Evolutionary conservation across 495 filamentous ascomycete genomes (phyloP).

Genomic region (Talaromyces ruber): DNA sequence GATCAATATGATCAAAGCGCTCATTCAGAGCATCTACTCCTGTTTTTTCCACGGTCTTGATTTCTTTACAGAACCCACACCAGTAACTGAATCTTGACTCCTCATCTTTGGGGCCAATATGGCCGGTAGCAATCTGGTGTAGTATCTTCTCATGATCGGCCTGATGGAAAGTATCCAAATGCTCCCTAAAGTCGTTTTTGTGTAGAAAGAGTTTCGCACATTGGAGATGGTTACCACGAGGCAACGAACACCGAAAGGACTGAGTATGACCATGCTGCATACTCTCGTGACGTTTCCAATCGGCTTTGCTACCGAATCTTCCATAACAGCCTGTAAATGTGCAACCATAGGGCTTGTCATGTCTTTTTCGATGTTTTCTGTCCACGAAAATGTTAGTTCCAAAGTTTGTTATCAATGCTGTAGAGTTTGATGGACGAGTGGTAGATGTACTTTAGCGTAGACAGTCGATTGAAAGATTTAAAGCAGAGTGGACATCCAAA

Average conservation of each 20-base stretch:
- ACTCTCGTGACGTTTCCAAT: constrained; percentile 95
- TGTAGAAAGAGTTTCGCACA: constrained; percentile 52
- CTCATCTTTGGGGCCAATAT: constrained; percentile 57
- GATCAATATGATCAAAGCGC: constrained; percentile 80
- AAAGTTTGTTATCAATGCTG: not conserved
- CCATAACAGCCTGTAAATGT: constrained; percentile 68
- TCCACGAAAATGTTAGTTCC: not conserved
- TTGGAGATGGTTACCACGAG: constrained; percentile 8
- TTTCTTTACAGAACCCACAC: constrained; percentile 76
- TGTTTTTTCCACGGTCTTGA: constrained; percentile 45
- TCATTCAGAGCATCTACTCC: constrained; percentile 59
- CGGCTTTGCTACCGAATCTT: constrained; percentile 83
- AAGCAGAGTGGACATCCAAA: not conserved
- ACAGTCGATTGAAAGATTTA: constrained; percentile 7
- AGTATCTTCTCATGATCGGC: constrained; percentile 32
- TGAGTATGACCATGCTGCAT: constrained; percentile 73
- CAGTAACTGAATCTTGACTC: constrained; percentile 56
- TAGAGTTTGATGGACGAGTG: not conserved
- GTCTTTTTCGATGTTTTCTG: constrained; percentile 85
- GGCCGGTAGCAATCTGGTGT: constrained; percentile 37
- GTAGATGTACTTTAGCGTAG: not conserved
- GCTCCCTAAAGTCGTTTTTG: constrained; percentile 48
- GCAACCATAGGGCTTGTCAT: constrained; percentile 81
- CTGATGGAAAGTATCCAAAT: constrained; percentile 48
- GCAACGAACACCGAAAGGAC: constrained; percentile 63